Conservation (phyloP, 257 asterid genomes). For the Capsicum baccatum region DNA sequence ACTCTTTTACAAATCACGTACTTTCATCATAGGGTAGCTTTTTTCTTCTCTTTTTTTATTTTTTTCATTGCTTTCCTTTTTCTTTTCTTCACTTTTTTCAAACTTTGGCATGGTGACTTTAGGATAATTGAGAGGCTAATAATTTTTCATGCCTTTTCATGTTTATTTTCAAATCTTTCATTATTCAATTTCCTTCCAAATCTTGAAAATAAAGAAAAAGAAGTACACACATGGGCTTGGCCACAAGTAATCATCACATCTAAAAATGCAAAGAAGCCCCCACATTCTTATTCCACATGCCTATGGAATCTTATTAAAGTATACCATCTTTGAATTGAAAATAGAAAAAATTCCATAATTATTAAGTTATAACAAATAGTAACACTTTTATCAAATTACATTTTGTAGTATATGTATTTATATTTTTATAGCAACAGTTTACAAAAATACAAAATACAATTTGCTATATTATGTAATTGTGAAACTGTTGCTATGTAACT, state of each 20-base stretch:
- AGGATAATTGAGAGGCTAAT: constrained; percentile 17
- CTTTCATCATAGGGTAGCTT: background rate
- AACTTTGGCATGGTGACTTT: constrained; percentile 14
- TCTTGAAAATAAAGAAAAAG: constrained; percentile 1
- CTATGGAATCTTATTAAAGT: constrained; percentile 42
- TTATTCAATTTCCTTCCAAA: constrained; percentile 26
- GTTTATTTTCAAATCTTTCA: background rate
- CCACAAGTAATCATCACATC: constrained; percentile 41
- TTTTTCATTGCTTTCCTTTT: background rate
- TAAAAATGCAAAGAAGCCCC: constrained; percentile 33
- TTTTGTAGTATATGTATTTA: too few species aligned
- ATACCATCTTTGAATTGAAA: constrained; percentile 8
- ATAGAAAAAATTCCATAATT: too few species aligned
- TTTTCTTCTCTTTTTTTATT: background rate
- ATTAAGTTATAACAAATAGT: too few species aligned
- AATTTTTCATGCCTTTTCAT: background rate
- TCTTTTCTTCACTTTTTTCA: background rate
- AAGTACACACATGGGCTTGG: constrained; percentile 37
- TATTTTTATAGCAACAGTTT: too few species aligned
- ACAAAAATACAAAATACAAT: too few species aligned
- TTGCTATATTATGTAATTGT: too few species aligned
- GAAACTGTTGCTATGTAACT: too few species aligned
- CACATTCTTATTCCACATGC: constrained; percentile 38
- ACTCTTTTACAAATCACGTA: background rate
- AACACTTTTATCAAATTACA: too few species aligned